A percentile compares a stretch with the other conserved stretches of the same genome.
Evolutionary conservation across 345 rosid genomes (phyloP).

Genomic region (Cochlearia excelsa): DNA sequence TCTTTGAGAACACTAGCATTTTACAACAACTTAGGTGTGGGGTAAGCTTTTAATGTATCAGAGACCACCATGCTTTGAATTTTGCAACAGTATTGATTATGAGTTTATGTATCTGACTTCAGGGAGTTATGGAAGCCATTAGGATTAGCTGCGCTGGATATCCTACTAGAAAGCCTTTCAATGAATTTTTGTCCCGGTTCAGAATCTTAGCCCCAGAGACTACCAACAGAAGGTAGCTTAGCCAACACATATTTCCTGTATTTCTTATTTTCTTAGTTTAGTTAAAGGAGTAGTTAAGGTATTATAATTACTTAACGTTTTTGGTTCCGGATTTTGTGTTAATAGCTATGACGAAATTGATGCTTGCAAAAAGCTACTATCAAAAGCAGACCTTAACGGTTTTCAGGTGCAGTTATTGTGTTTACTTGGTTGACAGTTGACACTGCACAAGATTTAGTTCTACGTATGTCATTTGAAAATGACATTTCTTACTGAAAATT

Average conservation of each 20-base stretch:
- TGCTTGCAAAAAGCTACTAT: slow-evolving; percentile 78
- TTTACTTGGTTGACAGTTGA: slow-evolving; percentile 13
- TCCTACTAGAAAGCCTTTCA: slow-evolving; percentile 84
- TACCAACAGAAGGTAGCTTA: slow-evolving; percentile 54
- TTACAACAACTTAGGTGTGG: slow-evolving; percentile 94
- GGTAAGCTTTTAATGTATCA: slow-evolving; percentile 51
- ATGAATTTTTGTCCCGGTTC: slow-evolving; percentile 72
- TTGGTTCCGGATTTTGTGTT: slow-evolving; percentile 20
- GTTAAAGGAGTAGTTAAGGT: neutral
- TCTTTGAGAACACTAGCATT: slow-evolving; percentile 76
- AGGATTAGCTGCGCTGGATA: slow-evolving; percentile 97
- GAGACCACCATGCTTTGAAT: slow-evolving; percentile 14
- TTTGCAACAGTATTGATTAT: slow-evolving; percentile 10
- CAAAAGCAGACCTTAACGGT: slow-evolving; percentile 74
- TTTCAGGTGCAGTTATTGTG: slow-evolving; percentile 56
- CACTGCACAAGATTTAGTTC: neutral
- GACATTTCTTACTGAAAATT: slow-evolving; percentile 6
- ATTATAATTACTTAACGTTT: slow-evolving; percentile 5
- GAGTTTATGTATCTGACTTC: slow-evolving; percentile 27
- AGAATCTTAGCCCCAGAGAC: slow-evolving; percentile 65
- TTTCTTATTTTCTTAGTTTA: slow-evolving; percentile 19
- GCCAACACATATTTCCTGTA: slow-evolving; percentile 9
- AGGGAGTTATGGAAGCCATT: slow-evolving; percentile 99
- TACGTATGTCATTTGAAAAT: slow-evolving; percentile 1
- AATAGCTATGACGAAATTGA: slow-evolving; percentile 64